Conservation (phyloP, 805 yeast genomes). For the Spathaspora passalidarum region DNA sequence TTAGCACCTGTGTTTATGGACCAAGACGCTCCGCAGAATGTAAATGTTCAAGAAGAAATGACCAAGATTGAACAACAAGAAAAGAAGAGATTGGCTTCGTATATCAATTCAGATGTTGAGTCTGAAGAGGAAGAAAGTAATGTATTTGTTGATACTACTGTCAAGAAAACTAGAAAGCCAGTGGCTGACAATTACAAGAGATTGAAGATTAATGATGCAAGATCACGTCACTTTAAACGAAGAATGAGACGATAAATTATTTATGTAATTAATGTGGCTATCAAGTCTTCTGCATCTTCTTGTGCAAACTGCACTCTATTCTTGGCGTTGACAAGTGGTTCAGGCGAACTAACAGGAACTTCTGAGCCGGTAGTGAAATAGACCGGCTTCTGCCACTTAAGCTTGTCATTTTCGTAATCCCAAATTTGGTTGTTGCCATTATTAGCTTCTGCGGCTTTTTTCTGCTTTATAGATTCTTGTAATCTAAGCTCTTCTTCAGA, state of each 20-base stretch:
- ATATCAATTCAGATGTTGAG: slow-evolving; percentile 19
- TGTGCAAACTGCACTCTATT: slow-evolving; percentile 25
- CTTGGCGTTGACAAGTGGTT: slow-evolving; percentile 1
- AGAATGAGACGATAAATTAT: slow-evolving; percentile 29
- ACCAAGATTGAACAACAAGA: slow-evolving; percentile 28
- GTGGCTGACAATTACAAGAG: slow-evolving; percentile 51
- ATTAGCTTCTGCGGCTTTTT: slow-evolving; percentile 26
- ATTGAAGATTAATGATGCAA: slow-evolving; percentile 48
- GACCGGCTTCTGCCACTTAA: slow-evolving; percentile 54
- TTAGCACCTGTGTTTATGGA: slow-evolving; percentile 36
- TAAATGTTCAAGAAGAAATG: slow-evolving; percentile 41
- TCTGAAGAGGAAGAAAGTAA: slow-evolving; percentile 9
- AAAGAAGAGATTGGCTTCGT: slow-evolving; percentile 17
- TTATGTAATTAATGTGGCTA: slow-evolving; percentile 14
- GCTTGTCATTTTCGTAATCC: slow-evolving; percentile 57
- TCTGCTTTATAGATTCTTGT: slow-evolving; percentile 28
- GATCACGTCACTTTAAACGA: slow-evolving; percentile 39
- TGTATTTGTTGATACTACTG: slow-evolving; percentile 2
- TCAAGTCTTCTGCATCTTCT: slow-evolving; percentile 17
- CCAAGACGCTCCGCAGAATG: slow-evolving; percentile 24
- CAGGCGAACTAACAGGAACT: neutral
- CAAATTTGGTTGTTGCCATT: slow-evolving; percentile 40
- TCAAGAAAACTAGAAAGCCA: slow-evolving; percentile 24
- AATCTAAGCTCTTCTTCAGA: slow-evolving; percentile 35
- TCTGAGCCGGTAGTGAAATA: slow-evolving; percentile 26